Base-by-base conservation (phyloP, 805 yeast species). In the Yarrowia hollandica region DNA sequence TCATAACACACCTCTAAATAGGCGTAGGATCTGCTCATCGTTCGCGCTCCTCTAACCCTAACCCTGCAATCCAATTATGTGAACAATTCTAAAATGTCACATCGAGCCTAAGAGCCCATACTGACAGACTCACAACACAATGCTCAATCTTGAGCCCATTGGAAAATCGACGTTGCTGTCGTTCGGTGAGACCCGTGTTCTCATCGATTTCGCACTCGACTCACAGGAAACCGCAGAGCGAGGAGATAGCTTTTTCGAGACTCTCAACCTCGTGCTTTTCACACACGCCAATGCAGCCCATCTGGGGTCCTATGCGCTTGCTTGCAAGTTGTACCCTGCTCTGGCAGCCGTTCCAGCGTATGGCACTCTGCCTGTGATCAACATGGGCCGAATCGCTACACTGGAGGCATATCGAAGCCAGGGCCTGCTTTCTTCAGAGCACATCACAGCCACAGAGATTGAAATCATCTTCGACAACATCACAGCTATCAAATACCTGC, bases 291-390 rank as follows among this genome's bases (percentile, higher is more conserved):
- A 96, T 0, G 76, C 84, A 0, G 84, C 85, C 48, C 90, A 84
- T 67, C 65, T 89, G 2, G 94, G 97, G 21, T 96, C 96, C 0
- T 90, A 81, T 68, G 83, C 86, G 0, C 74, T 83, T 37, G 69
- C 94, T 22, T 81, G 88, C 63, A 71, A 77, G 60, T 78, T 78
- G 61, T 83, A 81, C 63, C 78, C 82, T 23, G 77, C 74, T 55
- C 72, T 89, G 21, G 75, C 84, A 2, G 75, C 81, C 31, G 80
- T 91, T 21, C 90, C 90, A 1, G 86, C 86, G 0, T 94, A 87
- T 69, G 82, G 97, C 0, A 92, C 99, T 0, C 72, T 90, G n/a
- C 98, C 99, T 0, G 87, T 91, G 1, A 78, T 85, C 11, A 91
- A 89, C 66, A 74, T 94, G 67, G 98, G 97, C 0, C 79, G 96